Evolutionary conservation across 129 eudicot species (phyloP).

Genomic region (Pseudognaphalium luteoalbum): DNA sequence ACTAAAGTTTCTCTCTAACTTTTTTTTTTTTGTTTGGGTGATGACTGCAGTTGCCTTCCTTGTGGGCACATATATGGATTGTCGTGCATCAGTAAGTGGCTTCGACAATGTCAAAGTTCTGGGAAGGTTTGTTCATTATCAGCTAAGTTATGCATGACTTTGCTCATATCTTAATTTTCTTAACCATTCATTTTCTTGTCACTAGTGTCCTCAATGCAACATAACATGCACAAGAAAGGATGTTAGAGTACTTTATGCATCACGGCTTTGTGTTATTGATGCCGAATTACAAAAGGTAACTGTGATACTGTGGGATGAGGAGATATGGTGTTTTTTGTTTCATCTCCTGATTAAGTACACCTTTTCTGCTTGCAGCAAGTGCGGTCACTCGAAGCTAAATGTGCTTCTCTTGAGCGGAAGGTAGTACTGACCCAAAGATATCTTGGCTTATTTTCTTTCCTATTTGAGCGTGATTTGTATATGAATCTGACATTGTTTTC

Average conservation of each 20-base stretch:
- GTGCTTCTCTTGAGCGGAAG: too few relatives aligned
- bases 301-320: background rate
- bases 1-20: conserved; percentile 8
- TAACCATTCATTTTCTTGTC: too few relatives aligned
- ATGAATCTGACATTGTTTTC: too few relatives aligned
- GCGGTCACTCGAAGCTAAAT: too few relatives aligned
- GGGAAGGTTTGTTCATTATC: conserved; percentile 50
- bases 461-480: too few relatives aligned
- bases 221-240: conserved; percentile 55
- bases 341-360: too few relatives aligned
- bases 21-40: background rate
- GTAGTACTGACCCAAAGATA: too few relatives aligned
- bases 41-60: conserved; percentile 66
- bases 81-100: conserved; percentile 78
- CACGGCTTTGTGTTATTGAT: conserved; percentile 54
- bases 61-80: conserved; percentile 89
- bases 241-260: conserved; percentile 71
- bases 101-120: conserved; percentile 47
- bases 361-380: too few relatives aligned
- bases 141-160: background rate
- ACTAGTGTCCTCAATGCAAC: conserved; percentile 92
- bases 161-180: conserved; percentile 7
- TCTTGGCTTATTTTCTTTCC: too few relatives aligned
- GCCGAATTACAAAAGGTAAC: conserved; percentile 66
- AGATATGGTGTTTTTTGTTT: too few relatives aligned